Evolutionary conservation across 495 filamentous ascomycete genomes (phyloP).

Genomic region (Oleoguttula mirabilis): DNA sequence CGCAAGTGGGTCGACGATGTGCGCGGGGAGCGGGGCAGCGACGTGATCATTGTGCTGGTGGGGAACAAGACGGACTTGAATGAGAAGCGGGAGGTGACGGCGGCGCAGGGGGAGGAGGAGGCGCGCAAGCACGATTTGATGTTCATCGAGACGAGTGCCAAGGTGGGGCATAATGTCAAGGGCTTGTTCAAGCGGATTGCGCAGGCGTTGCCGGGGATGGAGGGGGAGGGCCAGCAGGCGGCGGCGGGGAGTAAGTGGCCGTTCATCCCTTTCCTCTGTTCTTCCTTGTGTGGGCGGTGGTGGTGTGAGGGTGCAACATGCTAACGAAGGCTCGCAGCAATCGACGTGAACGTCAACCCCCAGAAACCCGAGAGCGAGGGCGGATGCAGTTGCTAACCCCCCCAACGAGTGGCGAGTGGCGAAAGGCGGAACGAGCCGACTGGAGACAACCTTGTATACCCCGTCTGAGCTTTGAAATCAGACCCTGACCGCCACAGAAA

Average conservation of each 20-base stretch:
- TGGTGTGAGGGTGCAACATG: no score
- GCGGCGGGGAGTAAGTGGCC: slow-evolving; percentile 32
- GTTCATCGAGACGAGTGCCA: slow-evolving; percentile 98
- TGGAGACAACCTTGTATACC: no score
- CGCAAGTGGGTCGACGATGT: slow-evolving; percentile 99
- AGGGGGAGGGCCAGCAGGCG: slow-evolving; percentile 44
- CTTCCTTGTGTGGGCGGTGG: no score
- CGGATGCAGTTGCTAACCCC: slow-evolving; percentile 20
- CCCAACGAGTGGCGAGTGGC: no score
- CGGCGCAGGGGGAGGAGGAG: slow-evolving; percentile 89
- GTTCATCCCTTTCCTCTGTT: not conserved
- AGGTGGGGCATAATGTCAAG: slow-evolving; percentile 97
- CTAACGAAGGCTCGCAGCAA: slow-evolving; percentile 9
- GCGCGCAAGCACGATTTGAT: slow-evolving; percentile 94
- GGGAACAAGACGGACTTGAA: slow-evolving; percentile 98
- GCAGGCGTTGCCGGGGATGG: slow-evolving; percentile 95
- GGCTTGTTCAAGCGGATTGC: slow-evolving; percentile 92
- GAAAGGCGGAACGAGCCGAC: no score
- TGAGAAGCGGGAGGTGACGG: slow-evolving; percentile 93
- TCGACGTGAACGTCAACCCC: slow-evolving; percentile 21
- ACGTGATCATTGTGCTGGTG: slow-evolving; percentile 96
- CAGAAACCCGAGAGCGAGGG: slow-evolving; percentile 19
- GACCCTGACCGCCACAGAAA: no score
- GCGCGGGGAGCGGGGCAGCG: slow-evolving; percentile 86
- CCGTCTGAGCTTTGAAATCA: no score